phyloP scores from a whole-genome alignment of 192 early-diverging fungal species.

The Coemansia sp. region DNA sequence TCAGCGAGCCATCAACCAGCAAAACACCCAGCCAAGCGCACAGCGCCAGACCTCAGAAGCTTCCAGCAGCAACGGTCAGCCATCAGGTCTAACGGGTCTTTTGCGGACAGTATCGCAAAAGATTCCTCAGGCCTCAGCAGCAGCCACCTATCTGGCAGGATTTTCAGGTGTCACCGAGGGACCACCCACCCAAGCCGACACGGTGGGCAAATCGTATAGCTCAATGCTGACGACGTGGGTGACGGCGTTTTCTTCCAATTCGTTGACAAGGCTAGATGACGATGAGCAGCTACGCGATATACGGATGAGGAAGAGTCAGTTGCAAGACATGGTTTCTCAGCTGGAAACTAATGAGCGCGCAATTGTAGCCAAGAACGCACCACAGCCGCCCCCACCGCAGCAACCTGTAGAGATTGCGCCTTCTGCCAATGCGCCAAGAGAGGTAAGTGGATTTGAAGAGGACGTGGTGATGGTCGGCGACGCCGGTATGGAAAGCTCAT shows the following conservation, averaged over 20 bases:
- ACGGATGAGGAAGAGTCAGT: constrained; percentile 41
- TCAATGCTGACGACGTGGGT: constrained; percentile 49
- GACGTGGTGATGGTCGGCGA: constrained; percentile 52
- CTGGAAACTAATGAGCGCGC: constrained; percentile 46
- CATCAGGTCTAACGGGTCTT: constrained; percentile 26
- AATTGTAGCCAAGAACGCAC: constrained; percentile 17
- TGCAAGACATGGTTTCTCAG: constrained; percentile 52
- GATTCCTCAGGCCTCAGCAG: constrained; percentile 36
- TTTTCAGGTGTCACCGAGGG: constrained; percentile 30
- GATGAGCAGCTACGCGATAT: constrained; percentile 49
- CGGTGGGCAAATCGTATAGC: constrained; percentile 12
- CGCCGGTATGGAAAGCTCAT: constrained; percentile 16
- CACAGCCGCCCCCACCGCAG: neutral
- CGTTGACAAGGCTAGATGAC: constrained; percentile 25
- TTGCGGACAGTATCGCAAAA: constrained; percentile 39
- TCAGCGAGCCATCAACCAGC: constrained; percentile 40
- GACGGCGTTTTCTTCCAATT: constrained; percentile 25
- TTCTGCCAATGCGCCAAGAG: constrained; percentile 10
- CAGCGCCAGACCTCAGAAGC: constrained; percentile 3
- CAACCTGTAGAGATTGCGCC: neutral
- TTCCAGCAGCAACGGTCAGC: neutral
- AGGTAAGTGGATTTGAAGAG: constrained; percentile 48
- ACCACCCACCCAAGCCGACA: constrained; percentile 22
- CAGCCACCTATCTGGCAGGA: constrained; percentile 33
- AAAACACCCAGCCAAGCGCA: neutral